A percentile compares a stretch with the other conserved stretches of the same genome.
phyloP scores from a whole-genome alignment of 148 eudicot genomes.

The Drosera capensis region DNA sequence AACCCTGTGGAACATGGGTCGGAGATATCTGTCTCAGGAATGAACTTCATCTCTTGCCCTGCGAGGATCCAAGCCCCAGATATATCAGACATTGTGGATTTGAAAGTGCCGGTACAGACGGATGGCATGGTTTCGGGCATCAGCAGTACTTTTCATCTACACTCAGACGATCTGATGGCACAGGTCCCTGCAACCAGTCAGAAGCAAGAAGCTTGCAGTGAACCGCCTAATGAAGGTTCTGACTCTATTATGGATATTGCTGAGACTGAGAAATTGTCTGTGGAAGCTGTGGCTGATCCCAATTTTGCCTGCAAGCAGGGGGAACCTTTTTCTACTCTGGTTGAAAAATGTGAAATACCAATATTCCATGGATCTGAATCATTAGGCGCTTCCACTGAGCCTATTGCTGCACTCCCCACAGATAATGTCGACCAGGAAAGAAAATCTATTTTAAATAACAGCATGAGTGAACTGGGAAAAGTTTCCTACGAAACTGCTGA shows the following conservation, averaged over 20 bases:
- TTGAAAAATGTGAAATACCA: too few species aligned
- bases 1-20: background rate
- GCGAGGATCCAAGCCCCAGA: background rate
- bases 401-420: too few species aligned
- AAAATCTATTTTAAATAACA: background rate
- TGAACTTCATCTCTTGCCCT: background rate
- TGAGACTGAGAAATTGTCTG: background rate
- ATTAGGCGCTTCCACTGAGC: too few species aligned
- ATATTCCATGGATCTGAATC: too few species aligned
- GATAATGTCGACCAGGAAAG: too few species aligned
- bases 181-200: background rate
- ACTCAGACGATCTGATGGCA: background rate
- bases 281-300: too few species aligned
- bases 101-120: background rate
- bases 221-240: background rate
- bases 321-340: too few species aligned
- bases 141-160: background rate
- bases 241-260: background rate
- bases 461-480: background rate
- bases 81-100: background rate
- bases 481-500: background rate
- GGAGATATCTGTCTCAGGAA: background rate
- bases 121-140: background rate
- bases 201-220: background rate
- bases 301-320: too few species aligned